Conservation (phyloP, 176 grass and related monocot species). For the Aegilops speltoides region DNA sequence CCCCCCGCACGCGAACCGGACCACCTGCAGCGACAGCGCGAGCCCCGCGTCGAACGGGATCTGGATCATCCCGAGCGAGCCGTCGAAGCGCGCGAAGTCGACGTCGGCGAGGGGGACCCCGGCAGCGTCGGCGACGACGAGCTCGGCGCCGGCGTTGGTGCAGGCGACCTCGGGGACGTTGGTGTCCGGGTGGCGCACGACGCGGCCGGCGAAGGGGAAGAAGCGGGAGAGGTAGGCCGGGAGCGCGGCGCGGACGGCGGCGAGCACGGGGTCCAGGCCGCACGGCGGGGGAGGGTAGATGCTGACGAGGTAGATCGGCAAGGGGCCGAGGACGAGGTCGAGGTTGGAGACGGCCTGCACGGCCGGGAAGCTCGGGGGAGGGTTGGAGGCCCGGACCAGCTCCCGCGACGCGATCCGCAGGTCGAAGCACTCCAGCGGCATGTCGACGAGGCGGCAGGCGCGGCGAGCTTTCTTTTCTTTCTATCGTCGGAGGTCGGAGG, state of each 20-base stretch:
- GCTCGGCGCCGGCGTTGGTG: constrained; percentile 67
- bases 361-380: constrained; percentile 16
- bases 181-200: constrained; percentile 27
- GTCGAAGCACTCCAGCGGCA: constrained; percentile 9
- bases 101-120: constrained; percentile 36
- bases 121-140: constrained; percentile 61
- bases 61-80: constrained; percentile 43
- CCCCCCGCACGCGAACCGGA: constrained; percentile 67
- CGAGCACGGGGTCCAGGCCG: constrained; percentile 23
- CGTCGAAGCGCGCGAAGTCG: constrained; percentile 44
- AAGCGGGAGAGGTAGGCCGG: constrained; percentile 52
- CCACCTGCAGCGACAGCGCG: constrained; percentile 59
- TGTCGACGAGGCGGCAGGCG: background rate
- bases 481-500: no score
- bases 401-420: constrained; percentile 34
- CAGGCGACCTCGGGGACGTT: constrained; percentile 40
- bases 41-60: constrained; percentile 49
- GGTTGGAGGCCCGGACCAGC: constrained; percentile 33
- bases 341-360: no score
- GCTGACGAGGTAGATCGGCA: constrained; percentile 26
- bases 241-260: constrained; percentile 25
- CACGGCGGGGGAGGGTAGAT: constrained; percentile 30
- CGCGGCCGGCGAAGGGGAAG: constrained; percentile 50
- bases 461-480: no score
- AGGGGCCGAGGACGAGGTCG: no score